A percentile compares a stretch with the other conserved stretches of the same genome.
These are phyloP conservation scores for Camillea tinctor DNA, from an alignment of 2,329 filamentous ascomycete species.

Conservation along the genomic window DNA sequence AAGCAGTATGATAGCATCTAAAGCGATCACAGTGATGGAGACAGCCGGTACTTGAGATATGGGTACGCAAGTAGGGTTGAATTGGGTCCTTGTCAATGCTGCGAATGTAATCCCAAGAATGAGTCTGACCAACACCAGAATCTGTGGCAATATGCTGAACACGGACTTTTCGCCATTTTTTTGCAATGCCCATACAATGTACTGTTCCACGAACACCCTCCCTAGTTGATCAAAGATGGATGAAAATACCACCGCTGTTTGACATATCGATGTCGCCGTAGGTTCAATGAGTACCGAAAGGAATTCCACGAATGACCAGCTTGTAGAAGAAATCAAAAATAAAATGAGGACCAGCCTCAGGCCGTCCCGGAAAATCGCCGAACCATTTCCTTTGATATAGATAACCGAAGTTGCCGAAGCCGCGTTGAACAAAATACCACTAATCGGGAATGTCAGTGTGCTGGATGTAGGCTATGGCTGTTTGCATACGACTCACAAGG, in stretches of 20 bases:
- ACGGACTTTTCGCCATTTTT: slow-evolving; percentile 36
- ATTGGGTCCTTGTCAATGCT: slow-evolving; percentile 52
- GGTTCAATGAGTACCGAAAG: slow-evolving; percentile 47
- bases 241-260: slow-evolving; percentile 51
- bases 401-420: slow-evolving; percentile 48
- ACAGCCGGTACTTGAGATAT: slow-evolving; percentile 44
- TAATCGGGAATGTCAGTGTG: slow-evolving; percentile 31
- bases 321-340: slow-evolving; percentile 50
- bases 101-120: slow-evolving; percentile 54
- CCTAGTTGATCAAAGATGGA: slow-evolving; percentile 58
- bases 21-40: slow-evolving; percentile 43
- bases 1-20: slow-evolving; percentile 46
- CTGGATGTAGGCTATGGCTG: slow-evolving; percentile 1
- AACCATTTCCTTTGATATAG: slow-evolving; percentile 46
- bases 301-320: slow-evolving; percentile 56
- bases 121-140: slow-evolving; percentile 47
- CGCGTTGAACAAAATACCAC: slow-evolving; percentile 54
- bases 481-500: slow-evolving; percentile 45
- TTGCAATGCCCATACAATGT: slow-evolving; percentile 51
- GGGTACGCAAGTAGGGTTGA: slow-evolving; percentile 52
- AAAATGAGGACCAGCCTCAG: slow-evolving; percentile 63
- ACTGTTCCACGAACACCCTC: slow-evolving; percentile 53
- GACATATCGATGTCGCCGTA: slow-evolving; percentile 45
- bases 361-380: slow-evolving; percentile 53
- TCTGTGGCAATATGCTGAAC: slow-evolving; percentile 44